Evolutionary conservation across 352 stramenopile genomes (phyloP).

Genomic region (Phytophthora pinifolia): DNA sequence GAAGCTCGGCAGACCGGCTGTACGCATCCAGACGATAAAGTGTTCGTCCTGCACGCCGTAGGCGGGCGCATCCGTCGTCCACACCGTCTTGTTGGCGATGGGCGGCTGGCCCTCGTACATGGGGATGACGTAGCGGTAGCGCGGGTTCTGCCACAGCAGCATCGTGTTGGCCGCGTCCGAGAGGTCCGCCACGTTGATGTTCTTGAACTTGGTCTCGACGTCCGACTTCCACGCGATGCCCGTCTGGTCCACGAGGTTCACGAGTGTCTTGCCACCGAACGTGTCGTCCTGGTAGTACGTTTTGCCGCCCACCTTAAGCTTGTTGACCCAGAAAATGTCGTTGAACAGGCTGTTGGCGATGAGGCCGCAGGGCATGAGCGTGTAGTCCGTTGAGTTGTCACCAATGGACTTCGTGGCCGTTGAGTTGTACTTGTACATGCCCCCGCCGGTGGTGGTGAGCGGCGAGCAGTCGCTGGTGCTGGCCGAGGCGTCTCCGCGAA

Average conservation of each 20-base stretch:
- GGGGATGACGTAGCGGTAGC: conserved; percentile 83
- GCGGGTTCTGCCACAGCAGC: conserved; percentile 83
- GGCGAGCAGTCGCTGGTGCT: conserved; percentile 84
- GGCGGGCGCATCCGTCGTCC: conserved; percentile 58
- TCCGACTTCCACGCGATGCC: conserved; percentile 98
- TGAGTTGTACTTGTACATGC: conserved; percentile 75
- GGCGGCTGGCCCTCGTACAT: conserved; percentile 52
- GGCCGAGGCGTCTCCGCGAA: conserved; percentile 66
- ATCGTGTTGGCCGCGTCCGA: conserved; percentile 45
- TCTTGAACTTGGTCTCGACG: conserved; percentile 94
- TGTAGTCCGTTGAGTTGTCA: conserved; percentile 47
- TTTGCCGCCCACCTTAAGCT: conserved; percentile 37
- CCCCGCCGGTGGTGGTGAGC: conserved; percentile 43
- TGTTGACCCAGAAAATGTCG: conserved; percentile 91
- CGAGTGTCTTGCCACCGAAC: conserved; percentile 49
- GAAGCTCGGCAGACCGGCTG: conserved; percentile 97
- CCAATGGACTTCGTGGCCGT: conserved; percentile 40
- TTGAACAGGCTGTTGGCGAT: conserved; percentile 99
- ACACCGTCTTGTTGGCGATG: conserved; percentile 79
- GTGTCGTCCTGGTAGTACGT: conserved; percentile 74
- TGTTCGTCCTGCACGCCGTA: conserved; percentile 97
- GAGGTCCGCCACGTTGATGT: conserved; percentile 70
- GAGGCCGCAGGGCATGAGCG: conserved; percentile 97
- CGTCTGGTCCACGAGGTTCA: conserved; percentile 92
- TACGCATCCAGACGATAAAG: conserved; percentile 99